These are phyloP conservation scores for Raffaelea arxii DNA, from an alignment of 2,329 filamentous ascomycete species.

Conservation along the genomic window DNA sequence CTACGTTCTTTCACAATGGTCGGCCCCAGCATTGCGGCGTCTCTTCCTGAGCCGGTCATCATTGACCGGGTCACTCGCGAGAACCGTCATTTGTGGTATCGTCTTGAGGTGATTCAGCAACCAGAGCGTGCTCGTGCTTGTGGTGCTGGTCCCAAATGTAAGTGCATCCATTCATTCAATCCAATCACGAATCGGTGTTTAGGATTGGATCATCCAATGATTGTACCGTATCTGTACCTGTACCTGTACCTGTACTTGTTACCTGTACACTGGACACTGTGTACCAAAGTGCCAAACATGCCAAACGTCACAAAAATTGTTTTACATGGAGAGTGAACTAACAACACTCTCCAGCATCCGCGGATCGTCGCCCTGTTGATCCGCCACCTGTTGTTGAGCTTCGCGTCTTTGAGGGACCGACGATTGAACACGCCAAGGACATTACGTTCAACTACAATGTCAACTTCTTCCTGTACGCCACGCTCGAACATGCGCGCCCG, in stretches of 20 bases:
- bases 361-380: slow-evolving; percentile 86
- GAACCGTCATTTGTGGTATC: slow-evolving; percentile 71
- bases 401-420: slow-evolving; percentile 66
- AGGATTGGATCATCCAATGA: no score
- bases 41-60: slow-evolving; percentile 17
- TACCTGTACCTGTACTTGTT: no score
- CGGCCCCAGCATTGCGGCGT: slow-evolving; percentile 12
- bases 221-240: no score
- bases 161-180: no score
- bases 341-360: slow-evolving; percentile 47
- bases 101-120: slow-evolving; percentile 81
- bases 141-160: slow-evolving; percentile 91
- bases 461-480: slow-evolving; percentile 95
- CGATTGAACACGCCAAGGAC: slow-evolving; percentile 52
- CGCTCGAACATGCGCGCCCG: slow-evolving; percentile 73
- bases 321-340: not conserved
- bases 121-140: slow-evolving; percentile 91
- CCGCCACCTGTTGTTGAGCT: slow-evolving; percentile 91
- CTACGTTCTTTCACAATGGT: slow-evolving; percentile 4
- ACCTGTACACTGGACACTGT: no score
- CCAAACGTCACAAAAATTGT: no score
- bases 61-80: slow-evolving; percentile 55
- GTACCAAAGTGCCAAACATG: no score
- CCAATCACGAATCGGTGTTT: no score
- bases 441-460: slow-evolving; percentile 89